A percentile compares a stretch with the other conserved stretches of the same genome.
Conservation (phyloP, 1,284 basidiomycete genomes). For the Phlebopus sp. region DNA sequence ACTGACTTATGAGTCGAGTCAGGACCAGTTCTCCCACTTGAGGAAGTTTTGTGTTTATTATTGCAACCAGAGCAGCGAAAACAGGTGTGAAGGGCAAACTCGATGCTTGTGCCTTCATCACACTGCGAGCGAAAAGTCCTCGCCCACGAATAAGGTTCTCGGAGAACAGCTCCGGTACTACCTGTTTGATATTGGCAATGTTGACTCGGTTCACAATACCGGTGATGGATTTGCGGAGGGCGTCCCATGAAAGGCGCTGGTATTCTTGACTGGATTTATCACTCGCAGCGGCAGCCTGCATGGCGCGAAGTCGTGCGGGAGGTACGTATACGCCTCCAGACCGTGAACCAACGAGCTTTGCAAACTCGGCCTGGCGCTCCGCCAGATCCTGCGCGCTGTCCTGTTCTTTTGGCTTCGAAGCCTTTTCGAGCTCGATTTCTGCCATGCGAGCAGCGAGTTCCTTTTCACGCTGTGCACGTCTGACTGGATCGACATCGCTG, state of each 20-base stretch:
- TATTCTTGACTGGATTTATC: constrained; percentile 93
- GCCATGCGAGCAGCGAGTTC: constrained; percentile 73
- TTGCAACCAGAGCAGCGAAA: constrained; percentile 90
- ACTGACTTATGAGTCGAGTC: constrained; percentile 90
- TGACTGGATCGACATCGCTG: constrained; percentile 73
- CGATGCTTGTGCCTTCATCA: constrained; percentile 97
- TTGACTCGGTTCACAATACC: constrained; percentile 99
- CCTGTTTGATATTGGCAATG: constrained; percentile 93
- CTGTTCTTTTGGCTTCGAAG: constrained; percentile 47
- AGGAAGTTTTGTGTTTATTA: constrained; percentile 97
- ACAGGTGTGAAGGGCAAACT: constrained; percentile 98
- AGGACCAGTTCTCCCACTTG: constrained; percentile 93
- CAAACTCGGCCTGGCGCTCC: constrained; percentile 77
- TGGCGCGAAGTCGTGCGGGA: constrained; percentile 86
- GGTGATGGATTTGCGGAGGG: constrained; percentile 95
- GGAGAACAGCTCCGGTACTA: constrained; percentile 90
- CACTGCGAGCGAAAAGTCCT: constrained; percentile 86
- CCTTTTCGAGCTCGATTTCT: constrained; percentile 67
- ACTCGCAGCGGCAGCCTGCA: constrained; percentile 83
- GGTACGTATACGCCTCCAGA: constrained; percentile 97
- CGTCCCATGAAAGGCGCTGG: constrained; percentile 97
- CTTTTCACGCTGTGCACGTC: constrained; percentile 73
- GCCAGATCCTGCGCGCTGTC: constrained; percentile 46
- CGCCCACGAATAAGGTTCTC: constrained; percentile 92
- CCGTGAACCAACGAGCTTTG: constrained; percentile 73